Conservation (phyloP, 2,329 filamentous ascomycete genomes). For the Penicillium aurantiogriseum region DNA sequence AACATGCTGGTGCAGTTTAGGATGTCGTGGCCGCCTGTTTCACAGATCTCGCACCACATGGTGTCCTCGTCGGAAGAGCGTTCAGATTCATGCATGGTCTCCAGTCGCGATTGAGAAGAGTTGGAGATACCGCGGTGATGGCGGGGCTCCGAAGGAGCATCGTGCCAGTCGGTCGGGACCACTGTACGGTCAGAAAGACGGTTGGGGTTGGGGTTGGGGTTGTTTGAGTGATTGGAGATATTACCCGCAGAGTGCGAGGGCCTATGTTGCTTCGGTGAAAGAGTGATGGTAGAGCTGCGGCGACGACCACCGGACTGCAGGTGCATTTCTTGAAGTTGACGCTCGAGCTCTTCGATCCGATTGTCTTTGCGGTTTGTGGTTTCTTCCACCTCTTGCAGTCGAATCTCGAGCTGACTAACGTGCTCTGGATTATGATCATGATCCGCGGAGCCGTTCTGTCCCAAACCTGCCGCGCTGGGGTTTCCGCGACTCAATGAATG, state of each 20-base stretch:
- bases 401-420: constrained; percentile 68
- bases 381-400: constrained; percentile 73
- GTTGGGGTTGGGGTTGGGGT: constrained; percentile 27
- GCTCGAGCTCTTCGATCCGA: constrained; percentile 82
- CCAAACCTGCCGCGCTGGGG: constrained; percentile 28
- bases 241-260: constrained; percentile 29
- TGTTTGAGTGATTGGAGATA: constrained; percentile 22
- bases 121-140: constrained; percentile 29
- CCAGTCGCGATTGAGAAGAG: constrained; percentile 33
- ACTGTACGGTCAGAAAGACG: constrained; percentile 45
- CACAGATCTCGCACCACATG: constrained; percentile 94
- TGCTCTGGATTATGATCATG: constrained; percentile 54
- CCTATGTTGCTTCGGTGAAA: constrained; percentile 37
- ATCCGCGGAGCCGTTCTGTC: constrained; percentile 28
- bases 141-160: constrained; percentile 29
- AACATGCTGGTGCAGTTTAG: constrained; percentile 92
- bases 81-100: constrained; percentile 44
- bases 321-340: constrained; percentile 60
- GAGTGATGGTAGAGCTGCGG: constrained; percentile 39
- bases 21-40: constrained; percentile 88
- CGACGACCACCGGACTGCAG: constrained; percentile 27
- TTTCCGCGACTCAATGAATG: constrained; percentile 79
- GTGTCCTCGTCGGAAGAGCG: constrained; percentile 67
- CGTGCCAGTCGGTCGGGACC: constrained; percentile 44
- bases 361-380: constrained; percentile 69